phyloP scores from a whole-genome alignment of 352 stramenopile species.

The Phytophthora constricta region DNA sequence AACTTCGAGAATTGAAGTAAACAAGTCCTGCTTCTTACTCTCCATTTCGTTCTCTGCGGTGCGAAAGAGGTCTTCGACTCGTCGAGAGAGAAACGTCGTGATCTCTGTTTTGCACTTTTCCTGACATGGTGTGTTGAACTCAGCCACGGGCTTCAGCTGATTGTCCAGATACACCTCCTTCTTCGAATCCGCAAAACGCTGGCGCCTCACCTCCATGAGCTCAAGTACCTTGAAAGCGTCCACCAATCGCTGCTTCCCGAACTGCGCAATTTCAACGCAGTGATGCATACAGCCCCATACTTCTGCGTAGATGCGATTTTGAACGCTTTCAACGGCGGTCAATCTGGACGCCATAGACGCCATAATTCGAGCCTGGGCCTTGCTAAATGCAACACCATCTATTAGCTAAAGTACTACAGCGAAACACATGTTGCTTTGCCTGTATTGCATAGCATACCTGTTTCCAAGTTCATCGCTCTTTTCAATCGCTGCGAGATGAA shows the following conservation, averaged over 20 bases:
- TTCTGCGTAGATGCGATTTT: slow-evolving; percentile 72
- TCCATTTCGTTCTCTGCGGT: slow-evolving; percentile 57
- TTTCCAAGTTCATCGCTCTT: slow-evolving; percentile 78
- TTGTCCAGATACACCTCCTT: slow-evolving; percentile 72
- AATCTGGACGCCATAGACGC: slow-evolving; percentile 74
- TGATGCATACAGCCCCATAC: slow-evolving; percentile 85
- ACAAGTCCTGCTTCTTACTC: slow-evolving; percentile 57
- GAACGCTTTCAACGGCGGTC: slow-evolving; percentile 61
- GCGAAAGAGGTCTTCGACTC: slow-evolving; percentile 72
- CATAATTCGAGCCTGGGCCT: slow-evolving; percentile 71
- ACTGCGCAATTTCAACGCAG: slow-evolving; percentile 84
- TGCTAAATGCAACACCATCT: slow-evolving; percentile 39
- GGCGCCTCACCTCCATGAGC: slow-evolving; percentile 72
- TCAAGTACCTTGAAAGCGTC: slow-evolving; percentile 81
- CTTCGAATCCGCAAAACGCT: slow-evolving; percentile 60
- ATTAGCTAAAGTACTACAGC: background rate
- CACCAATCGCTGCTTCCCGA: slow-evolving; percentile 65
- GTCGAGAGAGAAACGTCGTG: slow-evolving; percentile 53
- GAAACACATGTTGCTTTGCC: too few relatives aligned
- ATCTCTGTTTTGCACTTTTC: slow-evolving; percentile 75
- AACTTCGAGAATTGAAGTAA: slow-evolving; percentile 65
- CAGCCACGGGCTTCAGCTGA: slow-evolving; percentile 49
- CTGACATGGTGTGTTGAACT: slow-evolving; percentile 52
- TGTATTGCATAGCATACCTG: slow-evolving; percentile 51
- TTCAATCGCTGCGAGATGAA: slow-evolving; percentile 60